phyloP scores from a whole-genome alignment of 2,329 filamentous ascomycete genomes.

The Xylaria sp. region DNA sequence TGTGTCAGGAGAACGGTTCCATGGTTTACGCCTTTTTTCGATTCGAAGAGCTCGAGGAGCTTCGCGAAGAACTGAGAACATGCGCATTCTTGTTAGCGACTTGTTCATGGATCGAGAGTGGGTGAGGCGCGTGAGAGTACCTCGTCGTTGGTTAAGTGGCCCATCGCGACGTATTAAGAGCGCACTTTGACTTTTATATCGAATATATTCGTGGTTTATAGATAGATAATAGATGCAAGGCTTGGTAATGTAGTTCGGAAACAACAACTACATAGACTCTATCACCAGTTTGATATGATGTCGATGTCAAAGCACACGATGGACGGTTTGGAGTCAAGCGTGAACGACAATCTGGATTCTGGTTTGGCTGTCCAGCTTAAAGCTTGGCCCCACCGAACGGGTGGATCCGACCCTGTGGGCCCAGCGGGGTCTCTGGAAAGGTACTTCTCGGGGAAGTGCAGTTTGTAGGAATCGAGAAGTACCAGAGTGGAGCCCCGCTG shows the following conservation, averaged over 20 bases:
- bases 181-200: background rate
- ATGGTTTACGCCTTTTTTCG: conserved; percentile 62
- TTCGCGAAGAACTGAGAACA: conserved; percentile 66
- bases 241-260: too few relatives aligned
- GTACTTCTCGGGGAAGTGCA: too few relatives aligned
- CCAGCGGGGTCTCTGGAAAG: background rate
- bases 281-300: too few relatives aligned
- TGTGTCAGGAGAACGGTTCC: conserved; percentile 71
- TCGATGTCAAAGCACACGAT: too few relatives aligned
- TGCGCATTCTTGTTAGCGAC: conserved; percentile 7
- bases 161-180: conserved; percentile 30
- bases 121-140: conserved; percentile 31
- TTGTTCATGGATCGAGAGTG: background rate
- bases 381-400: background rate
- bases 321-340: too few relatives aligned
- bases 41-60: conserved; percentile 62
- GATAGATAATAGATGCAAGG: too few relatives aligned
- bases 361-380: too few relatives aligned
- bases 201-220: too few relatives aligned
- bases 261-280: too few relatives aligned
- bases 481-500: background rate
- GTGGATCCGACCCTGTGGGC: too few relatives aligned
- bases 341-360: too few relatives aligned
- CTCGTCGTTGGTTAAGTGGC: conserved; percentile 57
- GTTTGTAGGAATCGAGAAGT: too few relatives aligned